A percentile compares a stretch with the other conserved stretches of the same genome.
Conservation (phyloP, 306 rosid species). For the Pyrus bretschneideri region DNA sequence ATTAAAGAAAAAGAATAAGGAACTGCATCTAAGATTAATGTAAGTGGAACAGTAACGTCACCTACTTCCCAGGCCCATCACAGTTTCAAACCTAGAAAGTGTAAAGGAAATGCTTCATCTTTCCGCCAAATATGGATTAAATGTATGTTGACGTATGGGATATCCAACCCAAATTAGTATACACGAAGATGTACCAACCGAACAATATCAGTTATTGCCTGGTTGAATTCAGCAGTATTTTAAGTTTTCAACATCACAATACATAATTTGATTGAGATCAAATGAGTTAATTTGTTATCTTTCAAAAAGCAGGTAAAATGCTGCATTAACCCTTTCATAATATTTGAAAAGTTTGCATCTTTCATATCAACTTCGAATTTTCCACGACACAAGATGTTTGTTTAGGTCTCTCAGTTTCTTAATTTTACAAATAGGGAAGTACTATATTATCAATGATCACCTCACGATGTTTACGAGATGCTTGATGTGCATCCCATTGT, state of each 20-base stretch:
- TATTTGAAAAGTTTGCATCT: background rate
- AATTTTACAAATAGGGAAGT: background rate
- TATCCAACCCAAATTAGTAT: background rate
- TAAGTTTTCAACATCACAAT: background rate
- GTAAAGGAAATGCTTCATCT: background rate
- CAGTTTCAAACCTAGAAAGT: background rate
- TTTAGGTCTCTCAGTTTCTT: background rate
- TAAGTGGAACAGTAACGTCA: background rate
- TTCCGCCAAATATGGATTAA: background rate
- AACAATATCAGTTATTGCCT: background rate
- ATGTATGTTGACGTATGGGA: background rate
- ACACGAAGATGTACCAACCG: background rate
- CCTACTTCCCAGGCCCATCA: background rate
- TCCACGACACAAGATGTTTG: background rate
- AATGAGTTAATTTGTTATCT: background rate
- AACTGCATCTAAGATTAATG: background rate
- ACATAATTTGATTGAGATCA: background rate
- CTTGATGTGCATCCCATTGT: constrained; percentile 75
- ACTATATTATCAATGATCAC: constrained; percentile 21
- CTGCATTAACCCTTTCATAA: background rate
- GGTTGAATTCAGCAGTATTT: background rate
- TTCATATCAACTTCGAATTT: background rate
- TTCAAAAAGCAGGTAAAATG: background rate
- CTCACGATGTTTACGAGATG: constrained; percentile 86
- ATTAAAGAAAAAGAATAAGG: background rate